Evolutionary conservation across 371 early-diverging fungal species (phyloP), one percentile per base, ranked within the genome.

Genomic region (Apophysomyces trapeziformis): DNA sequence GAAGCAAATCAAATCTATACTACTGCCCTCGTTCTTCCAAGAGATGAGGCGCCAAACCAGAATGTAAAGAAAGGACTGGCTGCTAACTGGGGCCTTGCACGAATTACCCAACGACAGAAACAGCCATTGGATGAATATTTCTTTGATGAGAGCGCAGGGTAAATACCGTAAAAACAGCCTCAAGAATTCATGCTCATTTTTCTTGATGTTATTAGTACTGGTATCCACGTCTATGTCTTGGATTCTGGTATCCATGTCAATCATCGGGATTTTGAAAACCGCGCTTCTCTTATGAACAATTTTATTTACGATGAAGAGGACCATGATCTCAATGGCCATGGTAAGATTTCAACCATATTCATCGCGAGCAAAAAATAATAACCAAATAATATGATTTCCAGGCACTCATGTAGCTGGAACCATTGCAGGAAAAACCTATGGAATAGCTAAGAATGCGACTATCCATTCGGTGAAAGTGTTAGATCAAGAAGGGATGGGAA

Each of bases 391-490:
- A 72, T 26, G 32, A 26, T 26, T 26, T 26, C 32, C 32, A 69
- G 85, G 91, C 0, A 94, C 95, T 1, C 94, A 93, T 77, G 93
- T 92, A 7, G 89, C 93, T 2, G 93, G 87, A 13, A 83, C 88
- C 21, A 85, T 92, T 44, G 90, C 80, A 36, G 93, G 94, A 1
- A 72, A 76, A 14, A 79, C 74, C 2, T 87, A 83, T 72, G 95
- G 93, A 37, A 88, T 95, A 3, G 91, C 93, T 21, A 93, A 93
- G 65, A 81, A 86, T 38, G 91, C 90, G 0, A 83, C 73, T 3
- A 78, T 95, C 39, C 80, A 87, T 36, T 89, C 92, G 0, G 89
- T 95, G 35, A 93, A 93, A 66, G 89, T 83, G 2, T 66, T 86
- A 8, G 82, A 85, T 65, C 65, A 77, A 39, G 59, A 68, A 1